phyloP scores from a whole-genome alignment of 2,329 filamentous ascomycete genomes.

The Ceratocystis diversiconidia region DNA sequence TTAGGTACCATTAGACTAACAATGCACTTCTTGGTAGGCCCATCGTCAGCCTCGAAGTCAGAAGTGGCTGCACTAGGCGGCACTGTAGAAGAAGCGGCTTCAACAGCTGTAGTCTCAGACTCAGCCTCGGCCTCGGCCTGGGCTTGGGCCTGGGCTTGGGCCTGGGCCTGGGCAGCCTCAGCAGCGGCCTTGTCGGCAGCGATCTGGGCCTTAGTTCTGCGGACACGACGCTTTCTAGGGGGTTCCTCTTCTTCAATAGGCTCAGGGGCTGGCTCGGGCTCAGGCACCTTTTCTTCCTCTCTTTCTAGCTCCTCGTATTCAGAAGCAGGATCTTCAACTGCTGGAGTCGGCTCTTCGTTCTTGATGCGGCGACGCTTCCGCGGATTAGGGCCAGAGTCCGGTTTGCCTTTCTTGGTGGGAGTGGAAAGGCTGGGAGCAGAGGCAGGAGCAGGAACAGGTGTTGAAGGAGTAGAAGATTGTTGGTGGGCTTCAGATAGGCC shows the following conservation, averaged over 20 bases:
- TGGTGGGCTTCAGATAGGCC: not conserved
- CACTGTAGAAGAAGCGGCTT: not conserved
- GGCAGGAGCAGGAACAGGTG: not conserved
- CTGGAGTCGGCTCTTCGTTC: conserved; percentile 1
- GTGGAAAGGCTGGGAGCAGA: not conserved
- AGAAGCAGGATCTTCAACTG: not conserved
- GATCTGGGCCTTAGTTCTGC: conserved; percentile 13
- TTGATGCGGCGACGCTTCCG: conserved; percentile 16
- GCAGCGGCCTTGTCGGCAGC: conserved; percentile 14
- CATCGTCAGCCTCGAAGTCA: conserved; percentile 1
- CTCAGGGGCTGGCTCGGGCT: conserved; percentile 21
- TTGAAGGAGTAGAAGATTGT: conserved; percentile 1
- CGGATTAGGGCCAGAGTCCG: conserved; percentile 3
- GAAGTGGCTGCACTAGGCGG: not conserved
- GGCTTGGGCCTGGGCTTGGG: not conserved
- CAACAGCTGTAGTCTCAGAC: not conserved
- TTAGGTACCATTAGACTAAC: conserved; percentile 15
- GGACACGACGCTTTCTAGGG: conserved; percentile 25
- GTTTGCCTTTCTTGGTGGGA: not conserved
- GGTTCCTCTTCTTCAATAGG: conserved; percentile 25
- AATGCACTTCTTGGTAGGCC: conserved; percentile 9
- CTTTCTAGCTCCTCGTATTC: not conserved
- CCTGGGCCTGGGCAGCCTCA: conserved; percentile 6
- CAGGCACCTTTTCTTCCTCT: conserved; percentile 19
- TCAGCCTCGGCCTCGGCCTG: not conserved